Evolutionary conservation across 805 yeast genomes (phyloP), one percentile per base, ranked within the genome.

Genomic region (Candida boleticola): DNA sequence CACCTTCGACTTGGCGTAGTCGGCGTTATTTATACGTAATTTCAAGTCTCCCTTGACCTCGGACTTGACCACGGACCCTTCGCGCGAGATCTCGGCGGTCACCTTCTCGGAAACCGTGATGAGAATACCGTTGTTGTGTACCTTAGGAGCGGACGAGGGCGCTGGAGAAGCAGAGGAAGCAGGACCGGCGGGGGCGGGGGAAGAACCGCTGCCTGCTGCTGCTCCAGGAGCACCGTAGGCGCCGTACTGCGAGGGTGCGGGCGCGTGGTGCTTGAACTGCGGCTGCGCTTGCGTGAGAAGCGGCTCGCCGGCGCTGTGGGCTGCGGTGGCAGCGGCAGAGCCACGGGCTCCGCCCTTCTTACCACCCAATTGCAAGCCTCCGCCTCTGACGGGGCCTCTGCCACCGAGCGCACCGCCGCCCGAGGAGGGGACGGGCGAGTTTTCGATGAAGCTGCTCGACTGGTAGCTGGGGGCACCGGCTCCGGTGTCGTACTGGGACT

Each of bases 11-110:
- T 76, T 77, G 11, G 95, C 81, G 50, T 83, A 73, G 30, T 74
- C 77, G n/a, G 85, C 71, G 55, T 89, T 79, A 61, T 85, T 89
- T 49, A 93, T 81, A 60, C 96, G 83, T 59, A 93, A 71, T 65
- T 89, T 95, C 52, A 92, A 72, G 52, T 86, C 95, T 63, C 99
- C 98, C 64, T 88, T 88, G 44, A 89, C 77, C 59, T 90, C 97
- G 33, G 88, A 79, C 17, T 80, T 66, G 17, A 52, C 42, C 40
- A 86, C 62, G 0, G 82, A 73, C 37, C 98, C 98, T 52, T 92
- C 97, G 58, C 97, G 83, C 10, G 84, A 68, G 46, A 92, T 74
- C 52, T 82, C 82, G 3, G 93, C 93, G 23, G 82, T 73, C 44
- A 89, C 73, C 52, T 82, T 81, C 66, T 92, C 98, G 57, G 80